Conservation (phyloP, 2,329 filamentous ascomycete species). For the Alternaria sp. region DNA sequence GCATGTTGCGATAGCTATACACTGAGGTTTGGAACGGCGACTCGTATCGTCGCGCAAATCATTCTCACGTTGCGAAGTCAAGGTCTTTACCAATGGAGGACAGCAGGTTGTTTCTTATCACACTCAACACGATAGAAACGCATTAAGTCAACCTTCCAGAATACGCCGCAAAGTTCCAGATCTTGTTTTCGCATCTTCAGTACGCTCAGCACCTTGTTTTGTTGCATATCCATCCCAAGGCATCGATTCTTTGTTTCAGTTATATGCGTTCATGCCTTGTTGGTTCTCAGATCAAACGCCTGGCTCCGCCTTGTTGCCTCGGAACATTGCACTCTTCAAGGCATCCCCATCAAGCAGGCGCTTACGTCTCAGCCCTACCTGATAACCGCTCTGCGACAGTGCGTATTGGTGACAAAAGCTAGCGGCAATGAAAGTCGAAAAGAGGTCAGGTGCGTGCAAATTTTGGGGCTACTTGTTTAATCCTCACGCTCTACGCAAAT, state of each 20-base stretch:
- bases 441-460: neutral
- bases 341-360: neutral
- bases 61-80: neutral
- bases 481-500: neutral
- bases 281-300: neutral
- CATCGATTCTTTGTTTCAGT: neutral
- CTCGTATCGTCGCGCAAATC: constrained; percentile 1
- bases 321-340: neutral
- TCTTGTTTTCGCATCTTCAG: neutral
- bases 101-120: neutral
- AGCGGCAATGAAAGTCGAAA: neutral
- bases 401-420: neutral
- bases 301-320: neutral
- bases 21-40: neutral
- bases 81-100: neutral
- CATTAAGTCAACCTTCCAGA: neutral
- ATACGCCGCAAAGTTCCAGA: neutral
- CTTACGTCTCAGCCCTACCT: neutral
- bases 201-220: neutral
- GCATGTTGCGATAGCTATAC: neutral
- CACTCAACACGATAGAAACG: neutral
- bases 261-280: neutral
- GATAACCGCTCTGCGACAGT: neutral
- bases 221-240: neutral
- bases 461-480: neutral